Evolutionary conservation across 441 rosid genomes (phyloP).

Genomic region (Gossypium schwendimanii): DNA sequence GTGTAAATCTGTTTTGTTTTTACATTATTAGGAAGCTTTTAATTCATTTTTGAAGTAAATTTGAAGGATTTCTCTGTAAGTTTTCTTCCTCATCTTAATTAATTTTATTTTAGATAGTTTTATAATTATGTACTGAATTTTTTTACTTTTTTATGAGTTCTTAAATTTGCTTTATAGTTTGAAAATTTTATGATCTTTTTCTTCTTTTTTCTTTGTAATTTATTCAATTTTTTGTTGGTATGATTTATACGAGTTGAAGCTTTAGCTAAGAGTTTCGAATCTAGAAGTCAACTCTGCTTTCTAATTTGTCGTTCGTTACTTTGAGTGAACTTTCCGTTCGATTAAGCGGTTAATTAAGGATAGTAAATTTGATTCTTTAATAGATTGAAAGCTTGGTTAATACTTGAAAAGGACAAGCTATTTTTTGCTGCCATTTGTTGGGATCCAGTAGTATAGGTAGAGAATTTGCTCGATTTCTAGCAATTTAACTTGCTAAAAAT

Average conservation of each 20-base stretch:
- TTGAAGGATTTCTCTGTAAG: constrained; percentile 6
- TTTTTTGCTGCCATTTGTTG: background rate
- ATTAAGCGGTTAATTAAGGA: background rate
- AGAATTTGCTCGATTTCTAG: background rate
- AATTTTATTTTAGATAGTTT: background rate
- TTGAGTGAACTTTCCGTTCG: background rate
- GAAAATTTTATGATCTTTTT: background rate
- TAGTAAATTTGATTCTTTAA: background rate
- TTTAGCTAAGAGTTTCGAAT: background rate
- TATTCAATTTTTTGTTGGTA: background rate
- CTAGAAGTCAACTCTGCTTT: background rate
- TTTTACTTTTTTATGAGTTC: background rate
- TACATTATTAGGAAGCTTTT: background rate
- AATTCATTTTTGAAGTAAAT: background rate
- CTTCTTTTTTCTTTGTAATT: background rate
- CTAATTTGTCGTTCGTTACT: background rate
- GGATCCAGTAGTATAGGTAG: background rate
- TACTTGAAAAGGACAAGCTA: background rate
- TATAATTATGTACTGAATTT: background rate
- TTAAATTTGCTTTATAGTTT: background rate
- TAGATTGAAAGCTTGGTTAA: background rate
- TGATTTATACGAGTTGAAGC: background rate
- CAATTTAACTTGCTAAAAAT: background rate
- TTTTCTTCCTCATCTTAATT: background rate
- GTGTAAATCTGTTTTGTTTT: background rate